These are phyloP conservation scores for Phalaenopsis aphrodite DNA, from an alignment of 106 monocot genomes.

Conservation along the genomic window DNA sequence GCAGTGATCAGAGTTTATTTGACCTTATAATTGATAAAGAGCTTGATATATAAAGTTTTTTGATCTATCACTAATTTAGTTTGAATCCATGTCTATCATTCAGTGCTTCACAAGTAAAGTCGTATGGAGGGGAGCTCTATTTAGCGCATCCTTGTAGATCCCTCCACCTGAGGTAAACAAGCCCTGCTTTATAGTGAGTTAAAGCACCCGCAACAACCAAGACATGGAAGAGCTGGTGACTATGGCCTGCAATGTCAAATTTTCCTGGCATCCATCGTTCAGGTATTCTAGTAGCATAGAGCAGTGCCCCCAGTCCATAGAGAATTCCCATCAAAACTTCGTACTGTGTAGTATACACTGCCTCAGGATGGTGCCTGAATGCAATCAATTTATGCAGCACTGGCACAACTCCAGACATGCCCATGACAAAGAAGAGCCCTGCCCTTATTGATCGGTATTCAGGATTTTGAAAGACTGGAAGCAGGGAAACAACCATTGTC, in stretches of 20 bases:
- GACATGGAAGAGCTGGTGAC: conserved; percentile 95
- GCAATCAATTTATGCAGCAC: conserved; percentile 73
- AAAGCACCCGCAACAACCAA: conserved; percentile 88
- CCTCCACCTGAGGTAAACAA: conserved; percentile 93
- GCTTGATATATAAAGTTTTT: too few species aligned
- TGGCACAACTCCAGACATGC: conserved; percentile 77
- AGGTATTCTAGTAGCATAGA: conserved; percentile 82
- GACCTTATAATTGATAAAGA: too few species aligned
- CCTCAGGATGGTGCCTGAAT: conserved; percentile 62
- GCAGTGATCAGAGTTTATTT: too few species aligned
- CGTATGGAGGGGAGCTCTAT: too few species aligned
- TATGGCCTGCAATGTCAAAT: conserved; percentile 92
- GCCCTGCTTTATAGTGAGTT: conserved; percentile 70
- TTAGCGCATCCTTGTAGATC: conserved; percentile 65
- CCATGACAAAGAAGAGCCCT: conserved; percentile 89
- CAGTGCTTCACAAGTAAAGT: conserved; percentile 4
- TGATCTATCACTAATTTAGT: too few species aligned
- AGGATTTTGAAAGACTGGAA: conserved; percentile 76
- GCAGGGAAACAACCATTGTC: conserved; percentile 49
- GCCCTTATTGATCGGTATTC: conserved; percentile 62
- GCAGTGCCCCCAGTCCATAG: conserved; percentile 79
- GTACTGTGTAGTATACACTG: conserved; percentile 76
- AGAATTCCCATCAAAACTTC: conserved; percentile 81
- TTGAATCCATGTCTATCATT: neutral
- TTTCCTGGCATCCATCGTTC: conserved; percentile 91